Conservation (phyloP, 805 yeast genomes). For the Metschnikowia bowlesiae region DNA sequence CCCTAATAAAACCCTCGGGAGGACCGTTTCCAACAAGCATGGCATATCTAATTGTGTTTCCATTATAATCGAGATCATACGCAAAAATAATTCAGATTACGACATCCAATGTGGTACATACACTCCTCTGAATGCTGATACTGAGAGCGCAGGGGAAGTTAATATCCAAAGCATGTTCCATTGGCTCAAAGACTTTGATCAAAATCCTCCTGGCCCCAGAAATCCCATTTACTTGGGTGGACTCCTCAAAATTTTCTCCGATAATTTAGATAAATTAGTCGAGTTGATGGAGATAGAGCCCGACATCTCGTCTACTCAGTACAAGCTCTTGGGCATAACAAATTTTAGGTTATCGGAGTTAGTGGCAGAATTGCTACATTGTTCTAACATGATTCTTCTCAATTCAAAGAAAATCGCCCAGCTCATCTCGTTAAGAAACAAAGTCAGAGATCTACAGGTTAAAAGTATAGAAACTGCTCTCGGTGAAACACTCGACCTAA, state of each 20-base stretch:
- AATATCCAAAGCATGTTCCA: constrained; percentile 39
- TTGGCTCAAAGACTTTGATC: constrained; percentile 52
- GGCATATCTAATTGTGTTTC: constrained; percentile 94
- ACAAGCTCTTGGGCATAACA: constrained; percentile 76
- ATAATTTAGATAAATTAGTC: constrained; percentile 60
- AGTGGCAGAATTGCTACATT: constrained; percentile 89
- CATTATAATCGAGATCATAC: constrained; percentile 85
- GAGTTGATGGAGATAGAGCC: constrained; percentile 47
- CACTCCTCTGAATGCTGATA: constrained; percentile 48
- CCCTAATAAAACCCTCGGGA: neutral
- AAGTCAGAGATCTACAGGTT: constrained; percentile 43
- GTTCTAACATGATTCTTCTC: constrained; percentile 93
- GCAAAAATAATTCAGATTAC: constrained; percentile 95
- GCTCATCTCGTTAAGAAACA: constrained; percentile 65
- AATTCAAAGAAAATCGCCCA: constrained; percentile 72
- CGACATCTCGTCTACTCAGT: constrained; percentile 16
- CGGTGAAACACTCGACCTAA: constrained; percentile 20
- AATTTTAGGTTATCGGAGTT: constrained; percentile 87
- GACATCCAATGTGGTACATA: constrained; percentile 83
- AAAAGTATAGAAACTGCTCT: constrained; percentile 45
- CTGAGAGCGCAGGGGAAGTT: constrained; percentile 33
- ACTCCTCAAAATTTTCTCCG: constrained; percentile 72
- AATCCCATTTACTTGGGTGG: constrained; percentile 93
- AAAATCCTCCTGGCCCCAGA: constrained; percentile 88
- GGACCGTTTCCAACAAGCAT: constrained; percentile 54